These are phyloP conservation scores for Sclerotinia borealis DNA, from an alignment of 2,329 filamentous ascomycete genomes.

Conservation along the genomic window DNA sequence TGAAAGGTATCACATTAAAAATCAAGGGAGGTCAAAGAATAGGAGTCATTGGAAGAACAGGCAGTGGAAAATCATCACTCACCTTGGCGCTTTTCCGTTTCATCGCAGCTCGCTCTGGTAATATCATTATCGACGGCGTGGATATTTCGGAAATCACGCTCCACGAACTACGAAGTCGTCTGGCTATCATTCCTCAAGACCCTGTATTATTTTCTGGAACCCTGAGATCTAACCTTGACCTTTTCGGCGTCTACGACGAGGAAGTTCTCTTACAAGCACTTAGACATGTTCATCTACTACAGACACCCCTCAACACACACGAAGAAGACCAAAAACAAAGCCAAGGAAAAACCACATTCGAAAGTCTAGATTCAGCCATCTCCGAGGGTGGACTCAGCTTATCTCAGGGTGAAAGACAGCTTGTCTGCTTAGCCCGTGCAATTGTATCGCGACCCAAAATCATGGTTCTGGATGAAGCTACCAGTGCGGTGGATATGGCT, in stretches of 20 bases:
- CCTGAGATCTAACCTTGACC: constrained; percentile 69
- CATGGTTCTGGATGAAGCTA: constrained; percentile 76
- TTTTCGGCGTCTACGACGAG: constrained; percentile 65
- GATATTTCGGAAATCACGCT: constrained; percentile 69
- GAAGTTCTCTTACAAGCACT: constrained; percentile 63
- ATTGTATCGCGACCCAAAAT: constrained; percentile 68
- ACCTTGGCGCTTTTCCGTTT: constrained; percentile 76
- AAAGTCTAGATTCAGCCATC: constrained; percentile 54
- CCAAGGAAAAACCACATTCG: constrained; percentile 53
- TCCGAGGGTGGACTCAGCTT: constrained; percentile 69
- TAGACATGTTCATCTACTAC: constrained; percentile 57
- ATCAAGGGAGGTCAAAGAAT: constrained; percentile 63
- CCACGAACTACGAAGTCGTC: constrained; percentile 61
- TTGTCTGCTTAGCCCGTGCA: constrained; percentile 66
- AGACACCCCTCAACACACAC: constrained; percentile 33
- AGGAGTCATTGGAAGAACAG: constrained; percentile 70
- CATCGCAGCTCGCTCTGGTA: constrained; percentile 60
- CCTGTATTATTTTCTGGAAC: constrained; percentile 78
- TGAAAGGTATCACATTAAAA: constrained; percentile 62
- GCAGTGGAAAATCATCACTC: constrained; percentile 70
- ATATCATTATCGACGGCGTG: constrained; percentile 63
- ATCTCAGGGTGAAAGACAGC: constrained; percentile 69
- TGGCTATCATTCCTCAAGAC: constrained; percentile 79
- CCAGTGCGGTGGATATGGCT: constrained; percentile 69
- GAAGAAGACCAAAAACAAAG: constrained; percentile 28